phyloP scores from a whole-genome alignment of 345 rosid species.

The Arabis hirsuta region DNA sequence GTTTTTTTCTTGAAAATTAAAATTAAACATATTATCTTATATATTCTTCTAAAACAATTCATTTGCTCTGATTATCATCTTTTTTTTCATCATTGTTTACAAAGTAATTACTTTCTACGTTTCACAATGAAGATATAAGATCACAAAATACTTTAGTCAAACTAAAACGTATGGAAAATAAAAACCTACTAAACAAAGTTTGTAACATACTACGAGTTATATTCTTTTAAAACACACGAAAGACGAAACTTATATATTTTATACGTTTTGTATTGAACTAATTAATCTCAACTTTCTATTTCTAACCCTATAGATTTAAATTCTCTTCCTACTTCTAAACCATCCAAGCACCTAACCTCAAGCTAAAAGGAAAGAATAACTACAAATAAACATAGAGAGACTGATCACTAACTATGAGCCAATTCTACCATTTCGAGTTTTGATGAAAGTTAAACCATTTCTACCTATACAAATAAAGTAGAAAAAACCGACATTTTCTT shows the following conservation, averaged over 20 bases:
- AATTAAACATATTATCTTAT: no score
- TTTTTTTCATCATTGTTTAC: no score
- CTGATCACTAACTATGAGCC: not conserved
- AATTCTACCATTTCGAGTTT: not conserved
- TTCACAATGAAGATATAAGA: no score
- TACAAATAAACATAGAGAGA: slow-evolving; percentile 8
- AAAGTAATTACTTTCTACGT: no score
- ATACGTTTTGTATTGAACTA: not conserved
- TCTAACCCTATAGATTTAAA: not conserved
- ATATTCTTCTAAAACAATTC: no score
- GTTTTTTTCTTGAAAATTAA: no score
- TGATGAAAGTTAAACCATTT: not conserved
- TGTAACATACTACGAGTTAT: not conserved
- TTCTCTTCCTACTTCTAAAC: not conserved
- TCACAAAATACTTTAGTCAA: no score
- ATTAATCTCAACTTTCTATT: not conserved
- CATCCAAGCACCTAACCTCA: not conserved
- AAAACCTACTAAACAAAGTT: not conserved
- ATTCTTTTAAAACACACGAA: no score
- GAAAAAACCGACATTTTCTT: not conserved
- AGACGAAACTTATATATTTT: not conserved
- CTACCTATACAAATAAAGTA: not conserved
- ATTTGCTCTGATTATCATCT: no score
- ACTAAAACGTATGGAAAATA: no score
- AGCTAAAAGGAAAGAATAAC: not conserved